These are phyloP conservation scores for Lepiota venenata DNA, from an alignment of 768 basidiomycete genomes.

Conservation along the genomic window DNA sequence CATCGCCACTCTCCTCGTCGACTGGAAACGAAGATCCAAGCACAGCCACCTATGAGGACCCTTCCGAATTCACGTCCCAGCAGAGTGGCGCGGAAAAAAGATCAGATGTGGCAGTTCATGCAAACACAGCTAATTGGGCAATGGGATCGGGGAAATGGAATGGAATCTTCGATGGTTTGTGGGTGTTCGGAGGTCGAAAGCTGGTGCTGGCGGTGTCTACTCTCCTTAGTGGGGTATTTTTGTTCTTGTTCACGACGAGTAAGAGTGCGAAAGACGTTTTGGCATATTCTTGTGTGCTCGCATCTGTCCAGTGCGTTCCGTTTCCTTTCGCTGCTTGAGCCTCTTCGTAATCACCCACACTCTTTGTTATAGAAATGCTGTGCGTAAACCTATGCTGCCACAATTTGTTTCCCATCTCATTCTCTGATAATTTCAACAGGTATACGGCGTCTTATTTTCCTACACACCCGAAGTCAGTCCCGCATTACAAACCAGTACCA, in stretches of 20 bases:
- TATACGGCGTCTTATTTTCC: constrained; percentile 53
- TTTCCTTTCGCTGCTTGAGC: not conserved
- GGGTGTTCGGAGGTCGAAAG: constrained; percentile 42
- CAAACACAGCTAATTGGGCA: not conserved
- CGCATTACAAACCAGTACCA: not conserved
- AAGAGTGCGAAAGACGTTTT: constrained; percentile 34
- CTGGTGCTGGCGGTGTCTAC: constrained; percentile 43
- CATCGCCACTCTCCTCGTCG: constrained; percentile 42
- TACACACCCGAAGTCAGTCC: constrained; percentile 49
- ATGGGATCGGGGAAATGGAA: too few relatives aligned
- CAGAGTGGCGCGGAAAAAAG: not conserved
- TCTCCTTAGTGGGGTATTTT: constrained; percentile 40
- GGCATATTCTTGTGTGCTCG: constrained; percentile 42
- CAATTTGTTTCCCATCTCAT: not conserved
- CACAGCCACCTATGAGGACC: constrained; percentile 7
- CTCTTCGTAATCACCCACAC: not conserved
- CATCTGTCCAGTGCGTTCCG: constrained; percentile 35
- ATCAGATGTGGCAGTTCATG: not conserved
- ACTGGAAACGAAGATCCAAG: constrained; percentile 31
- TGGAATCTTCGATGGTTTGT: constrained; percentile 14
- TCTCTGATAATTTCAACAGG: constrained; percentile 19
- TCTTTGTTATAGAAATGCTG: constrained; percentile 5
- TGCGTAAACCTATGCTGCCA: not conserved
- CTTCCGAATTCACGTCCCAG: too few relatives aligned
- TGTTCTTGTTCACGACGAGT: constrained; percentile 51